Conservation (phyloP, 768 basidiomycete genomes). For the Podaxis sp. region DNA sequence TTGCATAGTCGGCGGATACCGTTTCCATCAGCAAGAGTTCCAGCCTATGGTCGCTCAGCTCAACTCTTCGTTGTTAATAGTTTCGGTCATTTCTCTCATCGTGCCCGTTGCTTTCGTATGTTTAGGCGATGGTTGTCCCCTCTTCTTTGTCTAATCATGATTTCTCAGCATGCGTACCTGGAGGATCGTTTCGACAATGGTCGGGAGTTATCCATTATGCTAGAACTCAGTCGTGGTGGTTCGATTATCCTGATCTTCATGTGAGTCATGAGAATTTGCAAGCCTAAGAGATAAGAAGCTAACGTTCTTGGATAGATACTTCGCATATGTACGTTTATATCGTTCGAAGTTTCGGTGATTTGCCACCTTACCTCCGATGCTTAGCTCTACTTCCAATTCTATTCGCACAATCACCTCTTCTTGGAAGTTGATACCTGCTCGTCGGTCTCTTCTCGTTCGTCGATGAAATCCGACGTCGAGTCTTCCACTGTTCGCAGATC, state of each 20-base stretch:
- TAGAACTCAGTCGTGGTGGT: conserved; percentile 47
- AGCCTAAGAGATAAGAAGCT: not conserved
- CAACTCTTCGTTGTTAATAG: conserved; percentile 64
- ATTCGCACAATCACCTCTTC: conserved; percentile 47
- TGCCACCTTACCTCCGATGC: conserved; percentile 13
- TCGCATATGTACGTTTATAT: conserved; percentile 23
- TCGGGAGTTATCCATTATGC: conserved; percentile 37
- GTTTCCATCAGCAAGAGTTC: conserved; percentile 51
- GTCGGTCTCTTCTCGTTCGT: conserved; percentile 18
- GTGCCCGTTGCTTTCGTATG: conserved; percentile 61
- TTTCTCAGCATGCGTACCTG: conserved; percentile 31
- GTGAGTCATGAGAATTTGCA: conserved; percentile 22
- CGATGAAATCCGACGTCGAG: not conserved
- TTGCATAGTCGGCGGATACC: conserved; percentile 40
- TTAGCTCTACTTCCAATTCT: conserved; percentile 53
- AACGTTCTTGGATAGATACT: conserved; percentile 20
- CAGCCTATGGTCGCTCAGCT: conserved; percentile 58
- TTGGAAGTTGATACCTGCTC: conserved; percentile 31
- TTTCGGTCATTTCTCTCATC: conserved; percentile 68
- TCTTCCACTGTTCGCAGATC: conserved; percentile 11
- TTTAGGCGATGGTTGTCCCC: conserved; percentile 18
- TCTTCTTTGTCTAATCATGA: conserved; percentile 13
- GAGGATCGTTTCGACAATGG: conserved; percentile 32
- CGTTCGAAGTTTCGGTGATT: not conserved
- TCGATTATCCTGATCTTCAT: conserved; percentile 46